A percentile compares a stretch with the other conserved stretches of the same genome.
phyloP scores from a whole-genome alignment of 2,329 filamentous ascomycete genomes.

The Pestalotiopsis sp. region DNA sequence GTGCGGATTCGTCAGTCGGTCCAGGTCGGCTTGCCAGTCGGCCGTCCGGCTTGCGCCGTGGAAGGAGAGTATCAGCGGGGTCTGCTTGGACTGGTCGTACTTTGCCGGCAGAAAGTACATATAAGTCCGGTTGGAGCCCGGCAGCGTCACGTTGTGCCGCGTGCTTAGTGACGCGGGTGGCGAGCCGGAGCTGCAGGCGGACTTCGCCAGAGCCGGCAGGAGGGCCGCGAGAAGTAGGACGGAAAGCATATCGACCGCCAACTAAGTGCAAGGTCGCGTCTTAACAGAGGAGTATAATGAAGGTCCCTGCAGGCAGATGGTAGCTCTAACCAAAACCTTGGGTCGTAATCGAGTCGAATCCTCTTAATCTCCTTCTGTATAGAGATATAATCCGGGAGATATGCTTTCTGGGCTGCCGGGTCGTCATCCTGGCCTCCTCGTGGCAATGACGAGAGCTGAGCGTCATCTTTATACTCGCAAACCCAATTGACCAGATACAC shows the following conservation, averaged over 20 bases:
- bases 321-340: neutral
- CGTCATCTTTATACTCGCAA: neutral
- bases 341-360: neutral
- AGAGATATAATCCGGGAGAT: neutral
- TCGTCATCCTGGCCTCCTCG: neutral
- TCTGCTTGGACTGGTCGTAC: constrained; percentile 12
- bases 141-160: constrained; percentile 4
- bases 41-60: constrained; percentile 19
- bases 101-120: constrained; percentile 18
- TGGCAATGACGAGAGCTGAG: neutral
- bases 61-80: constrained; percentile 19
- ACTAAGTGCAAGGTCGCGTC: neutral
- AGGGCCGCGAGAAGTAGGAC: neutral
- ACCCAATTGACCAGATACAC: neutral
- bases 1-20: constrained; percentile 17
- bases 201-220: neutral
- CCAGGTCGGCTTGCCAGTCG: constrained; percentile 18
- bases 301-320: no score
- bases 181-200: neutral
- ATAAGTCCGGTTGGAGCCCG: constrained; percentile 12
- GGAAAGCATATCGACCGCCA: neutral
- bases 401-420: neutral
- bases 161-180: neutral
- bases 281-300: neutral
- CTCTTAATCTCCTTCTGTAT: neutral